phyloP scores from a whole-genome alignment of 78 protist species.

The Acrasis kona region DNA sequence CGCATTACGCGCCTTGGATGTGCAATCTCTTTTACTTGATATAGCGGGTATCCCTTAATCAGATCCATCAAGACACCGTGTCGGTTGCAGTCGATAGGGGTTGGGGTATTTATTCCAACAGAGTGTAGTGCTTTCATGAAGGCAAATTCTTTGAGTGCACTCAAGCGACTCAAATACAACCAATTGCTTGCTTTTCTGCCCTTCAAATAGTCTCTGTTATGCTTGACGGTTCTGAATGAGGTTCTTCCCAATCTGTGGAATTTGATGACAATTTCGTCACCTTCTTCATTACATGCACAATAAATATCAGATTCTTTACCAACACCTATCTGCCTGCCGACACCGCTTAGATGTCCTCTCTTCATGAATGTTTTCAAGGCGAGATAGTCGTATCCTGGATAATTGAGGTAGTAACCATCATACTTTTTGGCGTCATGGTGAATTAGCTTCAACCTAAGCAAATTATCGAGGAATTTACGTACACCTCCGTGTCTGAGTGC shows the following conservation, averaged over 20 bases:
- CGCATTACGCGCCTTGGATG: slow-evolving; percentile 56
- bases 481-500: slow-evolving; percentile 61
- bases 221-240: slow-evolving; percentile 83
- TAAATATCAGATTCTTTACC: slow-evolving; percentile 96
- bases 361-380: slow-evolving; percentile 75
- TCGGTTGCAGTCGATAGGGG: slow-evolving; percentile 83
- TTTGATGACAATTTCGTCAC: slow-evolving; percentile 47
- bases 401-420: slow-evolving; percentile 90
- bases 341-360: slow-evolving; percentile 50
- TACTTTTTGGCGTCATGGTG: slow-evolving; percentile 59
- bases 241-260: slow-evolving; percentile 88
- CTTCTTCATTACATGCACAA: slow-evolving; percentile 40
- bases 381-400: slow-evolving; percentile 90
- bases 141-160: slow-evolving; percentile 92
- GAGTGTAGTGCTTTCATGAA: slow-evolving; percentile 89
- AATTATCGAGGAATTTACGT: slow-evolving; percentile 26
- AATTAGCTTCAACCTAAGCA: slow-evolving; percentile 68
- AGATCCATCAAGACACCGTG: slow-evolving; percentile 88
- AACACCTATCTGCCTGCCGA: slow-evolving; percentile 92
- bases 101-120: slow-evolving; percentile 90
- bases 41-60: slow-evolving; percentile 74
- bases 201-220: slow-evolving; percentile 86
- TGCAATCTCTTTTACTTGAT: slow-evolving; percentile 1
- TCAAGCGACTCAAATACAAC: slow-evolving; percentile 88
- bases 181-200: slow-evolving; percentile 60